Conservation (phyloP, 2,329 filamentous ascomycete species). For the Byssothecium circinans region DNA sequence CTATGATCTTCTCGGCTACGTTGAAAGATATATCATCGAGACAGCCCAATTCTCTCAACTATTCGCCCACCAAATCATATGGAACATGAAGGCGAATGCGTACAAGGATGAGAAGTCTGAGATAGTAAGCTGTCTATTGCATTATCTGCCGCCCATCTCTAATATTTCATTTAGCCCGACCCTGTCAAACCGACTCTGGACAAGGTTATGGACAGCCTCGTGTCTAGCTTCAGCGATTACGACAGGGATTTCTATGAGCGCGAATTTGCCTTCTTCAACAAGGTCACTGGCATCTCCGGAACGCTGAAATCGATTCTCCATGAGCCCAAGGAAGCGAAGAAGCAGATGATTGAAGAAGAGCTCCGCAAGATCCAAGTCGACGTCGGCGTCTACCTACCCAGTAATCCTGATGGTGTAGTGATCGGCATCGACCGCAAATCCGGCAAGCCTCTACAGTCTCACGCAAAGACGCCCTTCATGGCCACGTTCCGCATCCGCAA, state of each 20-base stretch:
- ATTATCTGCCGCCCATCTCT: not conserved
- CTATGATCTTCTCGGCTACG: conserved; percentile 91
- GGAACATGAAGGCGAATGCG: conserved; percentile 99
- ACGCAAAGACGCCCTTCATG: conserved; percentile 99
- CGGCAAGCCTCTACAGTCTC: conserved; percentile 93
- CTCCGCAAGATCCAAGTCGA: conserved; percentile 96
- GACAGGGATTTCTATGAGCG: conserved; percentile 89
- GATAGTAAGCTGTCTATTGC: conserved; percentile 60
- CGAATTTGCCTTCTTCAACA: conserved; percentile 97
- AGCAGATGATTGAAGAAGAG: conserved; percentile 98
- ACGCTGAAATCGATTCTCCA: conserved; percentile 95
- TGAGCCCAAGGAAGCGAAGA: conserved; percentile 91
- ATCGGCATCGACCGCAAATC: conserved; percentile 98
- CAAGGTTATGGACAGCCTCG: conserved; percentile 81
- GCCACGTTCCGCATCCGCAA: conserved; percentile 97
- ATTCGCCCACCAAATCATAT: conserved; percentile 99
- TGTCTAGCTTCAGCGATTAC: conserved; percentile 74
- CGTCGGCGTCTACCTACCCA: conserved; percentile 93
- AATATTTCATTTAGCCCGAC: conserved; percentile 64
- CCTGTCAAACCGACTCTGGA: conserved; percentile 92
- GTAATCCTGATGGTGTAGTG: conserved; percentile 94
- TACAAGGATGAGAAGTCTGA: conserved; percentile 95
- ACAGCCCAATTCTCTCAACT: conserved; percentile 97
- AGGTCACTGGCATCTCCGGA: conserved; percentile 92
- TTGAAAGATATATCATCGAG: conserved; percentile 94